phyloP scores from a whole-genome alignment of 805 yeast genomes.

The Kuraishia borneana region DNA sequence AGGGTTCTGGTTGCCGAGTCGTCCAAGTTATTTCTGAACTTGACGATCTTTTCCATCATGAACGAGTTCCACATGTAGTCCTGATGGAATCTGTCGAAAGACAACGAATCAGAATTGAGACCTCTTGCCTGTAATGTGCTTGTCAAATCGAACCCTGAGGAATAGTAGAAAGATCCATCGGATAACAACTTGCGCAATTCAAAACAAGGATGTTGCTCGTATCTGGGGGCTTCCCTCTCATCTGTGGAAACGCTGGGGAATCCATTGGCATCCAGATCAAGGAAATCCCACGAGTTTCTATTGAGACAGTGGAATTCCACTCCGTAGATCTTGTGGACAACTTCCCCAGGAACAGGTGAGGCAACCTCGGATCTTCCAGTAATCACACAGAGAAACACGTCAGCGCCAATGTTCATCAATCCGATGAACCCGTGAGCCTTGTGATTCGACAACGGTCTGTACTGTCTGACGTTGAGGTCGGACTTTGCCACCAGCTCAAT shows the following conservation, averaged over 20 bases:
- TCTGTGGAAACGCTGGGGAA: conserved; percentile 33
- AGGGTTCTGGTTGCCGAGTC: conserved; percentile 43
- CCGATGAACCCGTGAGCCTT: conserved; percentile 69
- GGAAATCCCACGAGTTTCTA: conserved; percentile 68
- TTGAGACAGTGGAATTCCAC: conserved; percentile 81
- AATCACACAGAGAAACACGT: conserved; percentile 68
- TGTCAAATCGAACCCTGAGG: conserved; percentile 87
- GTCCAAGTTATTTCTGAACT: conserved; percentile 63
- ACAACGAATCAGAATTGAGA: conserved; percentile 27
- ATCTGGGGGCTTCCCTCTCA: conserved; percentile 12
- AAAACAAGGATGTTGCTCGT: conserved; percentile 24
- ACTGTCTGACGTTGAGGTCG: conserved; percentile 24
- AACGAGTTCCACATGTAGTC: conserved; percentile 97
- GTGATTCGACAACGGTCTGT: conserved; percentile 28
- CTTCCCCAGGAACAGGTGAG: conserved; percentile 66
- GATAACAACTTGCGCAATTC: conserved; percentile 67
- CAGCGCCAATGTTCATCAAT: conserved; percentile 54
- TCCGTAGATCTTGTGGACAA: conserved; percentile 68
- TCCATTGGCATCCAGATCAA: conserved; percentile 59
- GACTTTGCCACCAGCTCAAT: conserved; percentile 34
- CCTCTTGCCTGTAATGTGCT: conserved; percentile 77
- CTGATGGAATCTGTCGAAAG: conserved; percentile 54
- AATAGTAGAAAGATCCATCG: conserved; percentile 87
- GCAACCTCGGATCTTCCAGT: conserved; percentile 75
- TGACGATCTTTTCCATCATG: conserved; percentile 73